Conservation (phyloP, 2,329 filamentous ascomycete species). For the Epicoccum nigrum region DNA sequence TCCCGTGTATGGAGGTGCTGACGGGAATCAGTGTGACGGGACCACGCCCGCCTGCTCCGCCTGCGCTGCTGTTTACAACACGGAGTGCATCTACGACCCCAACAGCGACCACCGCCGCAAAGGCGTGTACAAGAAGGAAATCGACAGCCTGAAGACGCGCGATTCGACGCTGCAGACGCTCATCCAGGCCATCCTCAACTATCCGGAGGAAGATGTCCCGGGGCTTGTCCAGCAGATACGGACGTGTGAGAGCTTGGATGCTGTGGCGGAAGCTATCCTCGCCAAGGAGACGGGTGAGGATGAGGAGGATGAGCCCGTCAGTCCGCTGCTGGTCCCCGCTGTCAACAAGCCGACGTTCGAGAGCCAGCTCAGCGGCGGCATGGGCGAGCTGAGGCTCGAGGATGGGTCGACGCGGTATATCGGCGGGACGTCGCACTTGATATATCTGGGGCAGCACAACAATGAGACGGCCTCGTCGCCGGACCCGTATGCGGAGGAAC, state of each 20-base stretch:
- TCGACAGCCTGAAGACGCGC: conserved; percentile 83
- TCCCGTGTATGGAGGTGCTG: conserved; percentile 12
- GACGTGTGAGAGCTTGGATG: conserved; percentile 76
- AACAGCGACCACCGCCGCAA: conserved; percentile 96
- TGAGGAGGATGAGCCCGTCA: conserved; percentile 50
- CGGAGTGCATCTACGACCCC: conserved; percentile 91
- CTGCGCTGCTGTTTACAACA: conserved; percentile 92
- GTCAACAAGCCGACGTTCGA: conserved; percentile 62
- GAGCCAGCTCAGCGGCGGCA: conserved; percentile 84
- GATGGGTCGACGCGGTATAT: conserved; percentile 90
- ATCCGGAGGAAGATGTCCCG: conserved; percentile 82
- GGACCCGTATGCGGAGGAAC: conserved; percentile 49
- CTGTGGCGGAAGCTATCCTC: conserved; percentile 65
- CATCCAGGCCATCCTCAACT: conserved; percentile 90
- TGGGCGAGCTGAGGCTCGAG: conserved; percentile 87
- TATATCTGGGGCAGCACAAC: conserved; percentile 65
- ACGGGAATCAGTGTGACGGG: conserved; percentile 72
- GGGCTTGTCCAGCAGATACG: conserved; percentile 85
- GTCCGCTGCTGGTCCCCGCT: conserved; percentile 40
- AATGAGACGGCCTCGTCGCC: conserved; percentile 40
- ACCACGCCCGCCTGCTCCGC: conserved; percentile 90
- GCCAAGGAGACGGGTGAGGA: conserved; percentile 57
- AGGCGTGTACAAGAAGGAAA: conserved; percentile 94
- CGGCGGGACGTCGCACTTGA: conserved; percentile 90
- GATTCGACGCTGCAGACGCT: conserved; percentile 90